Conservation (phyloP, 2,329 filamentous ascomycete genomes). For the Aspergillus nomiae region DNA sequence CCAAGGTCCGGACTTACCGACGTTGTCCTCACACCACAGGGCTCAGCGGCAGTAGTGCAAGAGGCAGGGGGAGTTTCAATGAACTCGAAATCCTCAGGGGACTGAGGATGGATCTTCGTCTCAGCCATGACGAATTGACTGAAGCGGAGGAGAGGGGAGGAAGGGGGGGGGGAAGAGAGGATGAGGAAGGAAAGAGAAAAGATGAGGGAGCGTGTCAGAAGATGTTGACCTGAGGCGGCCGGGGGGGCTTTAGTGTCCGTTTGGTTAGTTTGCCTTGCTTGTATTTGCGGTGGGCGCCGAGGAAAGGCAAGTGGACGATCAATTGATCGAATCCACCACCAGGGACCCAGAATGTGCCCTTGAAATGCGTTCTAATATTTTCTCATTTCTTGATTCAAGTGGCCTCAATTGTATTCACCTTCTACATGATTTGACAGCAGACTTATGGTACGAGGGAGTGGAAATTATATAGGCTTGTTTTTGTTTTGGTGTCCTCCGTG, state of each 20-base stretch:
- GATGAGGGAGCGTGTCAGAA: constrained; percentile 9
- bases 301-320: not conserved
- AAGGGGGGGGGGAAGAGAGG: constrained; percentile 16
- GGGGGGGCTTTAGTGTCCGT: not conserved
- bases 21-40: constrained; percentile 64
- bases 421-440: not conserved
- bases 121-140: constrained; percentile 35
- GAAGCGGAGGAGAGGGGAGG: constrained; percentile 22
- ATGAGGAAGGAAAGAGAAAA: constrained; percentile 14
- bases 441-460: not conserved
- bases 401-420: not conserved
- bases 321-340: not conserved
- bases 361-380: not conserved
- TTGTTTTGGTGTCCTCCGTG: not conserved
- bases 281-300: not conserved
- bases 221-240: constrained; percentile 3
- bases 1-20: constrained; percentile 49
- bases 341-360: not conserved
- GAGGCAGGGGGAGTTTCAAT: constrained; percentile 63
- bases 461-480: not conserved
- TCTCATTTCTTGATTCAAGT: not conserved
- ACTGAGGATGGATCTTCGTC: constrained; percentile 48
- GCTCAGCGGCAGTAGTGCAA: constrained; percentile 52
- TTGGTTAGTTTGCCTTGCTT: constrained; percentile 2
- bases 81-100: constrained; percentile 53